Percentiles rank a stretch among this genome's conserved stretches.
Conservation (phyloP, 2,329 filamentous ascomycete species). For the Exophiala dermatitidis region DNA sequence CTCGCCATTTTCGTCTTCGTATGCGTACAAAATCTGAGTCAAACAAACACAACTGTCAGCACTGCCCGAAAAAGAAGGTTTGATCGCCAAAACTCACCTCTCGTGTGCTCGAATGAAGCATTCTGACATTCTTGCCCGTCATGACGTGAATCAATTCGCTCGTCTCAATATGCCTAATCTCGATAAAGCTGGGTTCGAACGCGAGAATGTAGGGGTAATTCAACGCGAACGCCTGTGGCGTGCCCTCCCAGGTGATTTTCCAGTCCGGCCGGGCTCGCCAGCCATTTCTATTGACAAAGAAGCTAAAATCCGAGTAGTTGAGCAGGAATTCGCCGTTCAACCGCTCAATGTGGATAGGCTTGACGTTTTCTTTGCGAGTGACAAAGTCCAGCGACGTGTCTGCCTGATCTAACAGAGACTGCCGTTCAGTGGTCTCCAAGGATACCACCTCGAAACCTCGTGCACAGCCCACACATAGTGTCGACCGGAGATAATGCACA, state of each 20-base stretch:
- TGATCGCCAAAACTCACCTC: constrained; percentile 58
- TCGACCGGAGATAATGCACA: constrained; percentile 94
- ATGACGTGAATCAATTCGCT: constrained; percentile 88
- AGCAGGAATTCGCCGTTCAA: constrained; percentile 95
- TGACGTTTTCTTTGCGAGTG: constrained; percentile 82
- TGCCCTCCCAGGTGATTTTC: constrained; percentile 96
- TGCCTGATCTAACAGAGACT: constrained; percentile 91
- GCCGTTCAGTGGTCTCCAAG: constrained; percentile 93
- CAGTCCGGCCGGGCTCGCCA: constrained; percentile 95
- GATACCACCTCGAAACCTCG: constrained; percentile 96
- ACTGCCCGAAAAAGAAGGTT: neutral
- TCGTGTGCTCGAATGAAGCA: constrained; percentile 93
- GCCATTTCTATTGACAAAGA: constrained; percentile 97
- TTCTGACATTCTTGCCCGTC: constrained; percentile 91
- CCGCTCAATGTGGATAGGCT: constrained; percentile 93
- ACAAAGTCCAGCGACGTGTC: constrained; percentile 98
- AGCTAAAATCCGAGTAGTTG: constrained; percentile 97
- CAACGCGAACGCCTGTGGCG: constrained; percentile 82
- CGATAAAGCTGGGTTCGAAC: constrained; percentile 95
- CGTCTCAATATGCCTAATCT: constrained; percentile 90
- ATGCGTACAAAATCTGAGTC: constrained; percentile 87
- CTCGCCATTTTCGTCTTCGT: constrained; percentile 89
- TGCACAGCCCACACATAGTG: constrained; percentile 91
- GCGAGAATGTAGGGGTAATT: constrained; percentile 96
- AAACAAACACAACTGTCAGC: neutral